These are phyloP conservation scores for Grosmannia serpens DNA, from an alignment of 2,329 filamentous ascomycete genomes.

Conservation along the genomic window DNA sequence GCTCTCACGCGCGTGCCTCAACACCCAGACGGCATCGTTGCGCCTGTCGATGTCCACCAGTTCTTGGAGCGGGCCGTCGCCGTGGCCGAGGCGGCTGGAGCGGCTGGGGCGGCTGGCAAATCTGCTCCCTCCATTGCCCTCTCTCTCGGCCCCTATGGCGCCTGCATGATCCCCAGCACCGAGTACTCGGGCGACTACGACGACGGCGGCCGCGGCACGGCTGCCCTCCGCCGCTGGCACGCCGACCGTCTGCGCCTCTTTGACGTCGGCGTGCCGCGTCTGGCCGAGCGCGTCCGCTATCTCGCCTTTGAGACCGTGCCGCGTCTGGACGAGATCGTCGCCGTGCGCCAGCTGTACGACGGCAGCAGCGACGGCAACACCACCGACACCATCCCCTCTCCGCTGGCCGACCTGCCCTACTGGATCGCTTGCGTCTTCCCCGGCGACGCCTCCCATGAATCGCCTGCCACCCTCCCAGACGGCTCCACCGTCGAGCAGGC, in stretches of 20 bases:
- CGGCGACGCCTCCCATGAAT: slow-evolving; percentile 13
- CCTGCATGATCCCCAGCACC: slow-evolving; percentile 52
- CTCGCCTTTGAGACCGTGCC: slow-evolving; percentile 58
- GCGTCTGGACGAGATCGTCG: slow-evolving; percentile 48
- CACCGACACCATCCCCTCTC: slow-evolving; percentile 6
- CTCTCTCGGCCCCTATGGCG: slow-evolving; percentile 55
- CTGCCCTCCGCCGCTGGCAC: slow-evolving; percentile 45
- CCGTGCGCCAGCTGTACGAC: slow-evolving; percentile 31
- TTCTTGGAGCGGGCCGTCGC: slow-evolving; percentile 32
- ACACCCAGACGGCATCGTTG: slow-evolving; percentile 31
- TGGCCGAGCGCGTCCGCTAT: slow-evolving; percentile 34
- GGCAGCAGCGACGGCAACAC: neutral
- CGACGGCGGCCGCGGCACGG: slow-evolving; percentile 27
- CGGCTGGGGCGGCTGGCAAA: neutral
- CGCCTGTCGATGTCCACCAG: slow-evolving; percentile 22
- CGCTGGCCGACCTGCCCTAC: slow-evolving; percentile 27
- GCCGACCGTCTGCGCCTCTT: slow-evolving; percentile 41
- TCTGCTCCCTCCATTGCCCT: slow-evolving; percentile 34
- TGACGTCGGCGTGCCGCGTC: slow-evolving; percentile 21
- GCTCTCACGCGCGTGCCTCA: slow-evolving; percentile 29
- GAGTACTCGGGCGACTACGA: slow-evolving; percentile 56
- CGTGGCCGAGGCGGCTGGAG: slow-evolving; percentile 27
- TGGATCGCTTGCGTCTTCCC: slow-evolving; percentile 57
- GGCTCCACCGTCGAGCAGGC: slow-evolving; percentile 35
- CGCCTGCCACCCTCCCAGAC: slow-evolving; percentile 40